Evolutionary conservation across 352 stramenopile genomes (phyloP), one percentile per base, ranked within the genome.

Genomic region (Phytophthora sp.): DNA sequence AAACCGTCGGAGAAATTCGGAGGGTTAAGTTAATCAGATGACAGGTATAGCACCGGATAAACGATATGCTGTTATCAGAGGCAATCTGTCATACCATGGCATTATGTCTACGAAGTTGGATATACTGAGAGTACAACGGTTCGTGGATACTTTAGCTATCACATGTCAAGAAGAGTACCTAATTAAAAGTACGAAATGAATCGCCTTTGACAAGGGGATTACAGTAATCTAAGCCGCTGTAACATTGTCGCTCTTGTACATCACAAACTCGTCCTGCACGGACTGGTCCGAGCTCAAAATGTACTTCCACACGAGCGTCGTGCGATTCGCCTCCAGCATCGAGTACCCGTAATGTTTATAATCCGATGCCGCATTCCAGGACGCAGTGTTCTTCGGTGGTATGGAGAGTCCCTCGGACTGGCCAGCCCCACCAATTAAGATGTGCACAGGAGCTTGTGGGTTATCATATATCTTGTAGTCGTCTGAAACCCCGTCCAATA

Each of bases 381-480:
- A 57, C 7, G 64, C 45, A 18, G 33, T 68, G 18, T 73, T 30
- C 12, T 44, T 68, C 13, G 58, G 51, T 24, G 45, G 39, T 2
- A 44, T 29, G 2, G 58, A 66, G 38, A 85, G 65, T 45, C 76
- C 71, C 36, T 93, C 88, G 3, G 80, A 64, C 52, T 87, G 89
- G 16, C 89, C 89, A 9, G 75, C 80, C 0, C 73, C 77, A 8
- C 86, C 88, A 0, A 74, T 85, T 23, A 93, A 52, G 20, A 94
- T 70, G 54, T 96, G 81, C 45, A 91, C 84, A 1, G 87, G 83
- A 0, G 85, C 80, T 38, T 77, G 58, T 0, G 82, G 80, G 52
- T 88, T 84, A 12, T 65, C 57, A 64, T 94, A 96, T 20, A 66
- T 71, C 8, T 72, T 87, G 24, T 61, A 66, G 55, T 92, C 80